Conservation (phyloP, 805 yeast species). For the Suhomyces prunicola region DNA sequence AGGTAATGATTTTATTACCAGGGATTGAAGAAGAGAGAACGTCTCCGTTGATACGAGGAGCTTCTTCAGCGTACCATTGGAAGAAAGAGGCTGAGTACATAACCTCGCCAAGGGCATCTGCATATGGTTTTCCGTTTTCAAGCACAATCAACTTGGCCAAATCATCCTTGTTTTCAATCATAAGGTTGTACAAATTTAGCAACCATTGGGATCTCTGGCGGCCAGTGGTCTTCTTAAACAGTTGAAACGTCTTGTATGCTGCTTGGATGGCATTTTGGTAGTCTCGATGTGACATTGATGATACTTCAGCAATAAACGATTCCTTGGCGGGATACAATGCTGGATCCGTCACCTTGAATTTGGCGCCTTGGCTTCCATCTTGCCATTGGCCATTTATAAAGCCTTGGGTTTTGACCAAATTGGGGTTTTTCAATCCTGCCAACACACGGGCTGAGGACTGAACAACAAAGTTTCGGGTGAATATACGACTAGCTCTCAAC, state of each 20-base stretch:
- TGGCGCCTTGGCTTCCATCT: constrained; percentile 34
- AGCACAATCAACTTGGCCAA: constrained; percentile 60
- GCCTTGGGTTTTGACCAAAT: constrained; percentile 58
- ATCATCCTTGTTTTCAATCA: constrained; percentile 59
- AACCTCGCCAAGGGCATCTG: constrained; percentile 73
- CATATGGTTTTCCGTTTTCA: constrained; percentile 73
- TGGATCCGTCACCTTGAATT: constrained; percentile 73
- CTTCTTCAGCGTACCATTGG: constrained; percentile 88
- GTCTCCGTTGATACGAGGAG: constrained; percentile 70
- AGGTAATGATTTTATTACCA: constrained; percentile 49
- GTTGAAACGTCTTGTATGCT: constrained; percentile 52
- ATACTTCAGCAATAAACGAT: constrained; percentile 48
- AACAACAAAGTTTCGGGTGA: not conserved
- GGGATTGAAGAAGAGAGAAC: constrained; percentile 53
- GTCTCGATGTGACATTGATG: constrained; percentile 50
- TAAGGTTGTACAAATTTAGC: constrained; percentile 48
- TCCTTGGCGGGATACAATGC: constrained; percentile 48
- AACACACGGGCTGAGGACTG: constrained; percentile 9
- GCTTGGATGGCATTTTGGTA: constrained; percentile 54
- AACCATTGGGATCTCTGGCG: constrained; percentile 55
- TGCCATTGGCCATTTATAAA: constrained; percentile 77
- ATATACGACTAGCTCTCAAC: not conserved
- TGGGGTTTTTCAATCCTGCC: constrained; percentile 38
- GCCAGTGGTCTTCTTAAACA: constrained; percentile 52
- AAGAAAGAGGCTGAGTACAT: constrained; percentile 69